phyloP scores from a whole-genome alignment of 352 stramenopile genomes.

The Phytophthora cactorum region DNA sequence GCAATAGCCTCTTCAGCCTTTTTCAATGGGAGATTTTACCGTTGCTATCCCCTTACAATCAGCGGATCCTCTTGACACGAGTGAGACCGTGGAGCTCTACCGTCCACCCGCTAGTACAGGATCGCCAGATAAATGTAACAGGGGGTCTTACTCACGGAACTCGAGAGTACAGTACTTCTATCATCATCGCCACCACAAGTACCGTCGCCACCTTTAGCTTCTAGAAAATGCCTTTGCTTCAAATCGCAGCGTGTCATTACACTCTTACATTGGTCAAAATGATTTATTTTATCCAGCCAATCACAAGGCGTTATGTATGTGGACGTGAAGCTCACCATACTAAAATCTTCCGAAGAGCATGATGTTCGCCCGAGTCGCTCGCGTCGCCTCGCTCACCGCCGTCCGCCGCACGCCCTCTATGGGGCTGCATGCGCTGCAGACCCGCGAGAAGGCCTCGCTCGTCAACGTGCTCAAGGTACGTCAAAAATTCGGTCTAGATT shows the following conservation, averaged over 20 bases:
- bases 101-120: constrained; percentile 20
- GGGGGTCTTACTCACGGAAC: constrained; percentile 23
- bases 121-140: constrained; percentile 9
- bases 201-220: constrained; percentile 1
- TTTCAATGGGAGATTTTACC: constrained; percentile 28
- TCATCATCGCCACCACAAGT: constrained; percentile 34
- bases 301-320: constrained; percentile 27
- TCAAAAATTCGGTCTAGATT: background rate
- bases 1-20: constrained; percentile 52
- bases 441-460: constrained; percentile 57
- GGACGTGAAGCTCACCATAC: constrained; percentile 22
- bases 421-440: constrained; percentile 47
- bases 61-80: constrained; percentile 7
- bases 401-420: constrained; percentile 37
- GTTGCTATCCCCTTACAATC: constrained; percentile 14
- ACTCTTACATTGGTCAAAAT: constrained; percentile 23
- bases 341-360: constrained; percentile 31
- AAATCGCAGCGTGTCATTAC: constrained; percentile 6
- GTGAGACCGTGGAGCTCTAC: constrained; percentile 24
- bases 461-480: constrained; percentile 29
- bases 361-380: constrained; percentile 58
- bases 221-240: constrained; percentile 22
- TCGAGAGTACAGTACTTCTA: constrained; percentile 32
- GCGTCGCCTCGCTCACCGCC: constrained; percentile 35
- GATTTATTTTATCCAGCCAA: constrained; percentile 10